phyloP scores from a whole-genome alignment of 2,329 filamentous ascomycete species.

The Lachnum nothofagi region DNA sequence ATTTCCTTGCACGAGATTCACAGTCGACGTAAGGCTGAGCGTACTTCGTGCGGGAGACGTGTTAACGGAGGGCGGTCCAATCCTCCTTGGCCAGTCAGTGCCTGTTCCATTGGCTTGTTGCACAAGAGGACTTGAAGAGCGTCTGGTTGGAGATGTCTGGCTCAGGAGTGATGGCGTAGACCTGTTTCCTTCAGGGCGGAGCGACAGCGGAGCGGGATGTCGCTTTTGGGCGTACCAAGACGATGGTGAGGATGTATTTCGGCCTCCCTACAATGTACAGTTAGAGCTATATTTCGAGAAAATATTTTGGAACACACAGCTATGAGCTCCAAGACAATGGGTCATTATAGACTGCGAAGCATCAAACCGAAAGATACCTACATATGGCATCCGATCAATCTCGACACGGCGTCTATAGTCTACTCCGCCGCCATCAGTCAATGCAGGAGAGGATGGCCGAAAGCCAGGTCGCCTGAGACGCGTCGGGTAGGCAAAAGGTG shows the following conservation, averaged over 20 bases:
- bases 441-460: conserved; percentile 31
- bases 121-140: conserved; percentile 24
- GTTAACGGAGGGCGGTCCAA: conserved; percentile 21
- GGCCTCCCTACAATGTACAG: conserved; percentile 17
- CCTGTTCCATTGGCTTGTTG: conserved; percentile 15
- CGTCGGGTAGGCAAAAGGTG: conserved; percentile 55
- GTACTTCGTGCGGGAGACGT: conserved; percentile 30
- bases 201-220: conserved; percentile 21
- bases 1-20: conserved; percentile 21
- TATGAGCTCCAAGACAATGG: not conserved
- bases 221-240: conserved; percentile 30
- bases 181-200: conserved; percentile 28
- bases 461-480: conserved; percentile 50
- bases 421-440: conserved; percentile 31
- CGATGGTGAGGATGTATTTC: conserved; percentile 28
- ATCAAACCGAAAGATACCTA: conserved; percentile 25
- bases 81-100: conserved; percentile 23
- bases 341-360: no score
- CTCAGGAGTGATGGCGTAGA: conserved; percentile 28
- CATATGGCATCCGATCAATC: conserved; percentile 28
- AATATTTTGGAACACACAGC: not conserved
- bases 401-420: conserved; percentile 33
- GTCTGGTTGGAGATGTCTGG: conserved; percentile 25
- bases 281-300: no score
- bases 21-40: conserved; percentile 30